These are phyloP conservation scores for Lipomyces sp. DNA, from an alignment of 805 yeast genomes.

Conservation along the genomic window DNA sequence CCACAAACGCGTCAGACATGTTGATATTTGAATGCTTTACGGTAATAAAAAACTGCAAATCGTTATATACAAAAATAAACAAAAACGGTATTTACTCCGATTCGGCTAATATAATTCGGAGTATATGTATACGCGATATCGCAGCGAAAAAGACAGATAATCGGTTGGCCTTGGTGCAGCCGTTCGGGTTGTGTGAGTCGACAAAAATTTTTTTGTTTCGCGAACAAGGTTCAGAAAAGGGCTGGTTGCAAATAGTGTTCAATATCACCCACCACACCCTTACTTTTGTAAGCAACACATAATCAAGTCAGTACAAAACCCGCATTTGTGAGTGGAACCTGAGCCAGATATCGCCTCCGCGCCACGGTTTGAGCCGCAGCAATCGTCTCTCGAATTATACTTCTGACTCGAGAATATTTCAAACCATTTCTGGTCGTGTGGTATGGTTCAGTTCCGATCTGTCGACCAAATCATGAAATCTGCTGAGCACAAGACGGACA, in stretches of 20 bases:
- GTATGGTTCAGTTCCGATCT: not conserved
- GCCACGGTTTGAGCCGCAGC: not conserved
- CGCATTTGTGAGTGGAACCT: too few species aligned
- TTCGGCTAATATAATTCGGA: not conserved
- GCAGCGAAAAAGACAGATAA: not conserved
- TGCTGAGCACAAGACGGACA: not conserved
- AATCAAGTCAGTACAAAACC: not conserved
- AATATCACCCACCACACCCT: not conserved
- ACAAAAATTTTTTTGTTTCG: conserved; percentile 14
- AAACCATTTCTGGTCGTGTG: too few species aligned
- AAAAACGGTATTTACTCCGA: not conserved
- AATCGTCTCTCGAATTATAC: not conserved
- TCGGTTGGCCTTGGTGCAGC: not conserved
- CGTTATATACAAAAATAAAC: not conserved
- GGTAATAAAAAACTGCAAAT: not conserved
- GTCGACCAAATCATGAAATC: not conserved
- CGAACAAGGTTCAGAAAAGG: not conserved
- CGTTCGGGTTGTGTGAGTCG: not conserved
- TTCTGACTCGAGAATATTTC: not conserved
- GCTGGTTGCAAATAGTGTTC: not conserved
- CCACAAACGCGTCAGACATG: conserved; percentile 63
- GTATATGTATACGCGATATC: not conserved
- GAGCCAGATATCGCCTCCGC: too few species aligned
- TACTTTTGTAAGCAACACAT: not conserved
- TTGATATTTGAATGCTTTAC: not conserved